phyloP scores from a whole-genome alignment of 2,329 filamentous ascomycete genomes.

The Alternaria ethzedia region DNA sequence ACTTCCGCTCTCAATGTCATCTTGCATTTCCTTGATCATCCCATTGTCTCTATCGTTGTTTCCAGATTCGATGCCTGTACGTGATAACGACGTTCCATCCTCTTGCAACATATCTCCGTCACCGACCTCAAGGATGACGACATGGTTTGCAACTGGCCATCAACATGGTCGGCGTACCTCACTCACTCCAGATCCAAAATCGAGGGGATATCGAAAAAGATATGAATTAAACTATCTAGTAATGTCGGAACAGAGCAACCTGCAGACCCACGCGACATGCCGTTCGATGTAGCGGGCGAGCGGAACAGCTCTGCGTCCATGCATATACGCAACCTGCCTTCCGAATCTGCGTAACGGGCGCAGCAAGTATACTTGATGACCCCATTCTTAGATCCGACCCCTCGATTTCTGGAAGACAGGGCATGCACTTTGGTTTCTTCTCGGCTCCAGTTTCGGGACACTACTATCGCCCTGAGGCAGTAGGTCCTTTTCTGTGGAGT shows the following conservation, averaged over 20 bases:
- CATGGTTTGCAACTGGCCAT: not conserved
- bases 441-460: not conserved
- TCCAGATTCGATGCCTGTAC: not conserved
- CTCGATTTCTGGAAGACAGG: not conserved
- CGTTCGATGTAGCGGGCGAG: not conserved
- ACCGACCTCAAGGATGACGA: not conserved
- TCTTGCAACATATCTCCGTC: not conserved
- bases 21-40: not conserved
- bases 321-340: not conserved
- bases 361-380: not conserved
- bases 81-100: not conserved
- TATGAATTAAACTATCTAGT: accelerated
- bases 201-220: accelerated
- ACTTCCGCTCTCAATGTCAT: too few species aligned
- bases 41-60: accelerated
- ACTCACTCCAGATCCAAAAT: not conserved
- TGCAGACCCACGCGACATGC: not conserved
- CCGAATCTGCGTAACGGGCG: not conserved
- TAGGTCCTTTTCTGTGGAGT: not conserved
- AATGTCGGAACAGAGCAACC: not conserved
- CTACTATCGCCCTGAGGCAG: not conserved
- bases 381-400: not conserved
- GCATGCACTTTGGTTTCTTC: not conserved
- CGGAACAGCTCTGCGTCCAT: not conserved
- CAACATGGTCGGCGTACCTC: too few species aligned